These are phyloP conservation scores for Fusarium sp. DNA, from an alignment of 2,329 filamentous ascomycete species.

Conservation along the genomic window DNA sequence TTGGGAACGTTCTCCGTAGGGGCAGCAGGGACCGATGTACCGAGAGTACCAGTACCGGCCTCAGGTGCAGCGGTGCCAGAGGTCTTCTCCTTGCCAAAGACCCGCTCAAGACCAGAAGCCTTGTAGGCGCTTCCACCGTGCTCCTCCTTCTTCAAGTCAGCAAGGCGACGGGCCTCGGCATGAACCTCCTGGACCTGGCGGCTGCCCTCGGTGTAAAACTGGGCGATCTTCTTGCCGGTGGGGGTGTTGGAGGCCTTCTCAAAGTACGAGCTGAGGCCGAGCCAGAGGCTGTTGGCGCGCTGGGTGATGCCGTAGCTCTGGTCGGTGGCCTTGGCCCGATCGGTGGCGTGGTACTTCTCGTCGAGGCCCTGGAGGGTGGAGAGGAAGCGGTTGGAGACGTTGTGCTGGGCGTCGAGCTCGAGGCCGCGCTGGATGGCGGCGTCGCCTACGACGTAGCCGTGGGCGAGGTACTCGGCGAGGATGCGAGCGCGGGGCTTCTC, in stretches of 20 bases:
- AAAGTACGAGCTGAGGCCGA: constrained; percentile 86
- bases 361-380: constrained; percentile 81
- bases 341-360: constrained; percentile 85
- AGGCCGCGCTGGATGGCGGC: constrained; percentile 83
- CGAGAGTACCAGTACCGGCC: constrained; percentile 26
- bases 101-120: constrained; percentile 66
- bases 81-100: constrained; percentile 65
- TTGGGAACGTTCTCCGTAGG: constrained; percentile 37
- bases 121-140: constrained; percentile 69
- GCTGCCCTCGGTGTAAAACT: constrained; percentile 86
- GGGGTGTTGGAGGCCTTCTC: constrained; percentile 90
- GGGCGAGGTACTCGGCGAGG: constrained; percentile 93
- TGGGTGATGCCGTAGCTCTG: constrained; percentile 83
- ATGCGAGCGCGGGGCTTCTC: constrained; percentile 97
- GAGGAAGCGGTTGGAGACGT: constrained; percentile 83
- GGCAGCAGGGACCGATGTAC: constrained; percentile 37
- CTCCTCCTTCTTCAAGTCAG: constrained; percentile 82
- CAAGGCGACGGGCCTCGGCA: constrained; percentile 86
- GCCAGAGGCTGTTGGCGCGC: constrained; percentile 72
- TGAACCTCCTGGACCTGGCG: constrained; percentile 96
- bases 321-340: constrained; percentile 86
- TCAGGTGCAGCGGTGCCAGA: constrained; percentile 32
- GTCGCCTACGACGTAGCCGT: constrained; percentile 86
- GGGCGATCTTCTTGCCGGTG: constrained; percentile 85
- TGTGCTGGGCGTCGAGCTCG: constrained; percentile 88